phyloP scores from a whole-genome alignment of 140 eudicot genomes.

The Artemisia princeps region DNA sequence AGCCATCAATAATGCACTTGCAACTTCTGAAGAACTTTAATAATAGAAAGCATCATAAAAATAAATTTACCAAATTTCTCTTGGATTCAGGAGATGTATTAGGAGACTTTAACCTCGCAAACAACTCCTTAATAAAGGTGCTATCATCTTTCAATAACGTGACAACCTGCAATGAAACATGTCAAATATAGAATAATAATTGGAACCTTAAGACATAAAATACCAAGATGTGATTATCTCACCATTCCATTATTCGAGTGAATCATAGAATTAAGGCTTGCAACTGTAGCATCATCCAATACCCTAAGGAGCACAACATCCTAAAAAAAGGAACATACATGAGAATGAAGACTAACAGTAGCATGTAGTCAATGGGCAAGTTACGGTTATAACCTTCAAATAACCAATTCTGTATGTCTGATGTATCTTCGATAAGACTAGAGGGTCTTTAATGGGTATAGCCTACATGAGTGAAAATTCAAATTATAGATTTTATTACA shows the following conservation, averaged over 20 bases:
- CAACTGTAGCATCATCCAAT: constrained; percentile 65
- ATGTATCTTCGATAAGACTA: constrained; percentile 76
- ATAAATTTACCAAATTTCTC: constrained; percentile 56
- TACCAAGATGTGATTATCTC: constrained; percentile 20
- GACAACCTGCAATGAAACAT: constrained; percentile 50
- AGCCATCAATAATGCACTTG: constrained; percentile 10
- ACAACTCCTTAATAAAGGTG: constrained; percentile 70
- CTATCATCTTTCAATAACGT: constrained; percentile 78
- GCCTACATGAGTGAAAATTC: constrained; percentile 38
- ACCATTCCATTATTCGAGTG: constrained; percentile 90
- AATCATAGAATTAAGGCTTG: constrained; percentile 70
- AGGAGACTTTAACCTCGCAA: constrained; percentile 69
- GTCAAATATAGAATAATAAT: constrained; percentile 5
- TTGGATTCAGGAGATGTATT: constrained; percentile 55
- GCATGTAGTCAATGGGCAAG: neutral
- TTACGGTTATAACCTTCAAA: constrained; percentile 49
- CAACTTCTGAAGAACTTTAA: constrained; percentile 8
- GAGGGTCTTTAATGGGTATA: constrained; percentile 81
- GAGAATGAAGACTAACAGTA: neutral
- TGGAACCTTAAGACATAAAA: neutral
- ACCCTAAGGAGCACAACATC: constrained; percentile 74
- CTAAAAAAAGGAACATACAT: constrained; percentile 32
- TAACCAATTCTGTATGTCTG: constrained; percentile 87
- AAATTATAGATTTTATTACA: neutral
- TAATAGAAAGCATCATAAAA: constrained; percentile 6